Evolutionary conservation across 768 basidiomycete genomes (phyloP).

Genomic region (Cystoderma amianthinum): DNA sequence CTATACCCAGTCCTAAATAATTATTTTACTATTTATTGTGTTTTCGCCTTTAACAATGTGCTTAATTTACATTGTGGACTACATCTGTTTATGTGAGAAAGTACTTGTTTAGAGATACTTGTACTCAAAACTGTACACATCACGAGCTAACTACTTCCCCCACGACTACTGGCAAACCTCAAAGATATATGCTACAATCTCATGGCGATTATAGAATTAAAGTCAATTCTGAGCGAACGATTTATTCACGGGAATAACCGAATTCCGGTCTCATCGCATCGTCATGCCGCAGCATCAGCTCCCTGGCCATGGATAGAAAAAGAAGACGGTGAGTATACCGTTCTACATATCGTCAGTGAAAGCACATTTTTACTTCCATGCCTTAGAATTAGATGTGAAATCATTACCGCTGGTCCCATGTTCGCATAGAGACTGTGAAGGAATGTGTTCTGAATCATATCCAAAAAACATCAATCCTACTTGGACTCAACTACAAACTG

Average conservation of each 20-base stretch:
- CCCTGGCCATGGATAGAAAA: neutral
- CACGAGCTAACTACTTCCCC: neutral
- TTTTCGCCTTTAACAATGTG: too few species aligned
- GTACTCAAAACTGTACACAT: too few species aligned
- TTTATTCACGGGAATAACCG: neutral
- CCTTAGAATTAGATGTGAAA: constrained; percentile 19
- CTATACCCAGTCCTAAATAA: too few species aligned
- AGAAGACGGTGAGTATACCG: neutral
- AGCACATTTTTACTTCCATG: neutral
- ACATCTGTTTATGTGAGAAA: too few species aligned
- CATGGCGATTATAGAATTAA: too few species aligned
- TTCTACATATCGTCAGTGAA: neutral
- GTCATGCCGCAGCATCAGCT: neutral
- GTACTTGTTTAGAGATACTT: too few species aligned
- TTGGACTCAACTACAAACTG: neutral
- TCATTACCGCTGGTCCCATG: constrained; percentile 30
- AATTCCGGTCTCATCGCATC: neutral
- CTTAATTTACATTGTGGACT: too few species aligned
- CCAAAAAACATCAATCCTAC: constrained; percentile 20
- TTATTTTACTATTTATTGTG: too few species aligned
- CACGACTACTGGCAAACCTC: neutral
- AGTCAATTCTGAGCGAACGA: neutral
- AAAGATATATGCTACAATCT: too few species aligned
- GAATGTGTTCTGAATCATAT: constrained; percentile 31
- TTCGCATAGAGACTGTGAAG: constrained; percentile 25